Conservation (phyloP, 2,329 filamentous ascomycete genomes). For the Sclerotinia borealis region DNA sequence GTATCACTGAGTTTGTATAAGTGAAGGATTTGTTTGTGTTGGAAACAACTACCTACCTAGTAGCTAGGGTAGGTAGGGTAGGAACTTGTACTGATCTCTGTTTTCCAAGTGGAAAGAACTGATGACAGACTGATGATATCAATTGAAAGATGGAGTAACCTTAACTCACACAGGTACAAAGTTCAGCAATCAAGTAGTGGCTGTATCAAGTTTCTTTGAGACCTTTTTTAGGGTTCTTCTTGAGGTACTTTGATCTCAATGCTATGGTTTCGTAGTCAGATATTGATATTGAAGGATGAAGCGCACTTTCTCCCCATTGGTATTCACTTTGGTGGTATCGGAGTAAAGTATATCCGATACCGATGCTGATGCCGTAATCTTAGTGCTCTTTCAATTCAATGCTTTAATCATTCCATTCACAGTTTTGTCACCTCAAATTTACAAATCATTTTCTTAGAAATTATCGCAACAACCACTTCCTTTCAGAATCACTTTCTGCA, state of each 20-base stretch:
- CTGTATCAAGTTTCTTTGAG: background rate
- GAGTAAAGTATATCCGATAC: background rate
- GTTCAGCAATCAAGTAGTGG: too few relatives aligned
- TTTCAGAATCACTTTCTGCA: background rate
- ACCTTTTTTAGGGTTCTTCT: too few relatives aligned
- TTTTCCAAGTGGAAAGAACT: background rate
- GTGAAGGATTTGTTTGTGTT: background rate
- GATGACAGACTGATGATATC: background rate
- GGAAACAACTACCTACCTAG: background rate
- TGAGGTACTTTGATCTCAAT: too few relatives aligned
- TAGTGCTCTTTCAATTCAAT: background rate
- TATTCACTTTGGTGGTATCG: background rate
- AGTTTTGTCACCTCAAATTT: background rate
- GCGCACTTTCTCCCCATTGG: background rate
- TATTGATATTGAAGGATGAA: too few relatives aligned
- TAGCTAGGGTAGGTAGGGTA: too few relatives aligned
- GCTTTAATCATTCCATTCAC: background rate
- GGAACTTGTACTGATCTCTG: too few relatives aligned
- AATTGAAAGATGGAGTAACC: too few relatives aligned
- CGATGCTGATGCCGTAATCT: background rate
- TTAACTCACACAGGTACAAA: too few relatives aligned
- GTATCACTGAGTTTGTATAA: background rate
- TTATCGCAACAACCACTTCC: background rate
- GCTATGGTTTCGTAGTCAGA: too few relatives aligned
- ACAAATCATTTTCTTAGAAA: background rate